Evolutionary conservation across 441 rosid species (phyloP), one percentile per base, ranked within the genome.

Genomic region (Manihot esculenta): DNA sequence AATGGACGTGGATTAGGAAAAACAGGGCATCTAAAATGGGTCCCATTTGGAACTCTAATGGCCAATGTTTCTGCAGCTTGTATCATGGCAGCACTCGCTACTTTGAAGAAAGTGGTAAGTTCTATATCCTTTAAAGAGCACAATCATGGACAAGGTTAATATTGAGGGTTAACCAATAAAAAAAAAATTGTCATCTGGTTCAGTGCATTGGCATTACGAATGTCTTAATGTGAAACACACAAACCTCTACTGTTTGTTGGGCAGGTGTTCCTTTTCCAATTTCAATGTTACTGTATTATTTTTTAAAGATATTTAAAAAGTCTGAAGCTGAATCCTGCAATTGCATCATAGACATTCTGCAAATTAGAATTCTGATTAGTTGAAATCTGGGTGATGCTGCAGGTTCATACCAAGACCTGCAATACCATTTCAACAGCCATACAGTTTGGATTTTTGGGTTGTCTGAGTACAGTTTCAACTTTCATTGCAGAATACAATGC

Each of bases 381-480:
- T 41, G 11, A 3, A 23, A 62, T 68, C 8, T 68, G 45, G 62
- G 17, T 62, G 35, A 20, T 77, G 65, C 81, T 77, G 65, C 82
- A 93, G 98, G 92, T 86, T 74, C n/a, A 81, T 54, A 83, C 82
- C 27, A 72, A 72, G 79, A 79, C 72, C 14, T 83, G 91, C 70
- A 65, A 79, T 68, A 87, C 87, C 0, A 75, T 89, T 56, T 82
- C 83, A 55, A 69, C 79, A 0, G 85, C 96, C 41, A 74, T 89
- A 78, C 90, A 94, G 75, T 78, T 94, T 1, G 99, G 99, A 45
- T 79, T 94, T 27, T 56, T 86, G 69, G 99, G 99, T 47, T 90
- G 99, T 82, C 75, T 94, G 23, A 90, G 99, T 69, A 94, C 98
- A 8, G 99, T 94, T 54, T 94, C 99, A 6, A 92, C 98, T 7